Evolutionary conservation across 495 filamentous ascomycete genomes (phyloP).

Genomic region (Thozetella sp.): DNA sequence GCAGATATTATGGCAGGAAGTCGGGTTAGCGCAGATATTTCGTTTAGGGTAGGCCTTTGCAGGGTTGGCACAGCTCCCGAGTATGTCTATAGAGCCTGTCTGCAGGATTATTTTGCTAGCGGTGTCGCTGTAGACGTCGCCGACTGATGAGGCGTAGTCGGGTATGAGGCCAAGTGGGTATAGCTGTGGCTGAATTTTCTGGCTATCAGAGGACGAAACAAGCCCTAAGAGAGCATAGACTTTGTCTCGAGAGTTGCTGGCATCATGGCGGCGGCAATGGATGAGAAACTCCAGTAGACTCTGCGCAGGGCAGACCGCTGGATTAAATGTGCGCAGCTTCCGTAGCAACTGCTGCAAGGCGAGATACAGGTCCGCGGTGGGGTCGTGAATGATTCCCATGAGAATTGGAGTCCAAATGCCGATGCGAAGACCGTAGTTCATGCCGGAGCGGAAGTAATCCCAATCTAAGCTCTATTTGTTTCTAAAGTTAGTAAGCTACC

Average conservation of each 20-base stretch:
- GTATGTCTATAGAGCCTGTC: neutral
- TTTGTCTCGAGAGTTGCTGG: conserved; percentile 3
- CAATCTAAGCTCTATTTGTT: conserved; percentile 4
- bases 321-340: neutral
- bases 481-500: too few species aligned
- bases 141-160: neutral
- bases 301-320: neutral
- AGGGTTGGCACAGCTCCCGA: neutral
- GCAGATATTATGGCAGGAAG: too few species aligned
- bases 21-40: neutral
- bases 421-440: conserved; percentile 2
- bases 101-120: neutral
- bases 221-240: neutral
- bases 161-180: neutral
- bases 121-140: neutral
- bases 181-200: neutral
- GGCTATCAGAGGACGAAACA: neutral
- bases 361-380: neutral
- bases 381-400: neutral
- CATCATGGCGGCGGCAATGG: neutral
- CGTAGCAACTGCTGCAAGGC: neutral
- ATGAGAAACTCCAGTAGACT: conserved; percentile 6
- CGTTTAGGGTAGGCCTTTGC: neutral
- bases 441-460: neutral
- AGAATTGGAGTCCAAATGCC: conserved; percentile 2